Evolutionary conservation across 2,329 filamentous ascomycete genomes (phyloP), one percentile per base, ranked within the genome.

Genomic region (Ilyonectria mors-panacis): DNA sequence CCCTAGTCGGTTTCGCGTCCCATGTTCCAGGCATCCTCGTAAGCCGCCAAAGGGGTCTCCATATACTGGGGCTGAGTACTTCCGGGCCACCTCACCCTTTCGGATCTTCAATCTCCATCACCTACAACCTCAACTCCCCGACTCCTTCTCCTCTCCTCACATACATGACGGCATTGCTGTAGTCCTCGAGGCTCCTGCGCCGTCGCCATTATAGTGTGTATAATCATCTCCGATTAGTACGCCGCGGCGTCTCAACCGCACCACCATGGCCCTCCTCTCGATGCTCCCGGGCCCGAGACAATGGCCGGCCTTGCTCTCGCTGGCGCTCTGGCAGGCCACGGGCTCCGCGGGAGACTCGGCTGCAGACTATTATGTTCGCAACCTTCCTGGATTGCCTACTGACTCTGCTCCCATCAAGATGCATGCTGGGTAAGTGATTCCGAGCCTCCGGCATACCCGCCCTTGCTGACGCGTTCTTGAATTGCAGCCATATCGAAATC

Each of bases 321-420:
- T 86, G 48, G 82, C 83, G 45, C 73, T 89, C 42, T 84, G 83
- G 75, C 79, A 83, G 23, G 74, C 78, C 17, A 69, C 83, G 65
- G 76, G 76, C 57, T 59, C 73, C 23, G 77, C 78, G 30, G 77
- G 71, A 23, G 71, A 74, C 30, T 72, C 75, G 55, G 80, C 83
- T 21, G 93, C 92, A 35, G 95, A 99, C 80, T 99, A 98, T 82
- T 98, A 92, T 83, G 92, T 99, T 60, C 91, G 90, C 75, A 89
- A 91, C 9, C 86, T 99, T 21, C 96, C 96, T 6, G 96, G 97
- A 35, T 90, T 93, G 62, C 95, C 97, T 10, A 86, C 90, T 15
- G 73, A 92, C 59, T 74, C 89, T 21, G 91, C 94, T 42, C 83
- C 94, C 68, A 83, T 97, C 77, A 98, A 97, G 86, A 98, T 98